phyloP scores from a whole-genome alignment of 2,329 filamentous ascomycete genomes.

The Passalora sequoiae region DNA sequence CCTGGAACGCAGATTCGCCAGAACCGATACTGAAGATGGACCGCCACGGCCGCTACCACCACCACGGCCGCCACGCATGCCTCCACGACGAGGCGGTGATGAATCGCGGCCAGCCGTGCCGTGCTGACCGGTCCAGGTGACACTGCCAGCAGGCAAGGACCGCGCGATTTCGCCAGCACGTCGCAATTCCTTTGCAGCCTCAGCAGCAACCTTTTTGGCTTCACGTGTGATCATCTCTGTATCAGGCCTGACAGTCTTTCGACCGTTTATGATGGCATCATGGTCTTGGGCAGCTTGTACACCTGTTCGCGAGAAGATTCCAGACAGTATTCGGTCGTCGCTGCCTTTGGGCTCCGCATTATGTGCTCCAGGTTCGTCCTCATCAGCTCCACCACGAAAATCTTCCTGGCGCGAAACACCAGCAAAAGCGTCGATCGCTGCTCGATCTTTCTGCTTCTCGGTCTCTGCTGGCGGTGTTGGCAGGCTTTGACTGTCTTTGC shows the following conservation, averaged over 20 bases:
- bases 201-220: constrained; percentile 70
- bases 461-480: constrained; percentile 29
- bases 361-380: constrained; percentile 20
- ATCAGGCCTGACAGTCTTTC: constrained; percentile 63
- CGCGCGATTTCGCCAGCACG: constrained; percentile 68
- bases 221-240: constrained; percentile 73
- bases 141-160: constrained; percentile 70
- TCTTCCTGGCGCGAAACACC: constrained; percentile 43
- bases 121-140: constrained; percentile 88
- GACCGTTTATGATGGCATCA: constrained; percentile 79
- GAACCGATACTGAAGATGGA: constrained; percentile 39
- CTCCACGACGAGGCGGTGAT: constrained; percentile 46
- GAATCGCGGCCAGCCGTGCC: constrained; percentile 71
- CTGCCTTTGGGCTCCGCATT: constrained; percentile 28
- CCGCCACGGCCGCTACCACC: constrained; percentile 35
- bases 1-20: constrained; percentile 41
- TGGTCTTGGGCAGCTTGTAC: constrained; percentile 92
- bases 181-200: constrained; percentile 71
- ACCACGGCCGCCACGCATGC: constrained; percentile 30
- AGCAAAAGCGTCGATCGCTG: constrained; percentile 31
- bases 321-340: constrained; percentile 77
- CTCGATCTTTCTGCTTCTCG: constrained; percentile 14
- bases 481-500: constrained; percentile 26
- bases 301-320: constrained; percentile 78
- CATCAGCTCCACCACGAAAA: constrained; percentile 34